Percentiles rank a stretch among this genome's conserved stretches.
Evolutionary conservation across 225 moss, liverwort and hornwort species (phyloP).

Genomic region (Asterella californica): DNA sequence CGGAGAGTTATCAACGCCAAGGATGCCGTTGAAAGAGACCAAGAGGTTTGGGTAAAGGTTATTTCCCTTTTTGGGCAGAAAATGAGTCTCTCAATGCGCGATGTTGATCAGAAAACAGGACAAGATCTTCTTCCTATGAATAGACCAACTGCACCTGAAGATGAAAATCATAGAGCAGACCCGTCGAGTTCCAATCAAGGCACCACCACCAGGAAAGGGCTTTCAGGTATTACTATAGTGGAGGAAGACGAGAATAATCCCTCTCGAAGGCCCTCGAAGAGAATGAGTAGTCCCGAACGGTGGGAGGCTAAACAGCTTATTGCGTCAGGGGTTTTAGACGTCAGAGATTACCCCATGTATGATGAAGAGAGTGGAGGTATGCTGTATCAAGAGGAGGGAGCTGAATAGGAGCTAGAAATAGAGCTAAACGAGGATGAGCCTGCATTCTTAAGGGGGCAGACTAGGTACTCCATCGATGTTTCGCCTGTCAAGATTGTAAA

Average conservation of each 20-base stretch:
- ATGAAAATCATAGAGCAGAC: constrained; percentile 70
- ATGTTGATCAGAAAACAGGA: constrained; percentile 92
- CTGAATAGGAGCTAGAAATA: constrained; percentile 94
- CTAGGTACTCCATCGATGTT: constrained; percentile 87
- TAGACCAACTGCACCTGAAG: constrained; percentile 49
- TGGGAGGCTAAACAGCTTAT: constrained; percentile 99
- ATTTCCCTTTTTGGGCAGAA: constrained; percentile 73
- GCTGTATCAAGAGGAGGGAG: constrained; percentile 92
- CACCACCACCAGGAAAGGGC: constrained; percentile 71
- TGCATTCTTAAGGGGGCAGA: constrained; percentile 90
- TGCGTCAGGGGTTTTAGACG: constrained; percentile 86
- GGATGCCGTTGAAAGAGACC: constrained; percentile 93
- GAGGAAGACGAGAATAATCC: constrained; percentile 86
- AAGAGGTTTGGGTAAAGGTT: constrained; percentile 98
- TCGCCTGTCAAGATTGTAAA: constrained; percentile 98
- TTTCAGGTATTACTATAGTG: constrained; percentile 86
- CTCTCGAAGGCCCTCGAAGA: constrained; percentile 74
- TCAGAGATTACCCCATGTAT: constrained; percentile 94
- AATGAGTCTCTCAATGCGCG: constrained; percentile 90
- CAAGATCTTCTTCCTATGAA: constrained; percentile 90
- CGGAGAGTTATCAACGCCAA: constrained; percentile 85
- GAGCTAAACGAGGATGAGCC: constrained; percentile 97
- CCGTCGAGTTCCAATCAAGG: constrained; percentile 72
- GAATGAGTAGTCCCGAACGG: constrained; percentile 94
- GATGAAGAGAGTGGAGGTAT: constrained; percentile 92